These are phyloP conservation scores for Aspergillus nanangensis DNA, from an alignment of 495 filamentous ascomycete species.

Conservation along the genomic window DNA sequence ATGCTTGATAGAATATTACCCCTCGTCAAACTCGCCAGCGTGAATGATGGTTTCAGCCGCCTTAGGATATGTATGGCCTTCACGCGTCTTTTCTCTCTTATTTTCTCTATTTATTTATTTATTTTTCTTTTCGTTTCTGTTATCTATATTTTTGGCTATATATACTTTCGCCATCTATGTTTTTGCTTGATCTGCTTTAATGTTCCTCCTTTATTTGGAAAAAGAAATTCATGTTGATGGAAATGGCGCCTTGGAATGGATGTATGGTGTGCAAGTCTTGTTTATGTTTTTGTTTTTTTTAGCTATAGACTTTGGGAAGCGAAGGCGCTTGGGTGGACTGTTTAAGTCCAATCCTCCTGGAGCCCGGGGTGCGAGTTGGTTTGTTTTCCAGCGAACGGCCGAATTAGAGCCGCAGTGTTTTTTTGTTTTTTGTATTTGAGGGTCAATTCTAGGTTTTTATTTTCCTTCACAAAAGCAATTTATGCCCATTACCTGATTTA, in stretches of 20 bases:
- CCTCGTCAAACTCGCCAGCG: neutral
- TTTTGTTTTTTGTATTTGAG: too few relatives aligned
- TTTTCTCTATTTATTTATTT: neutral
- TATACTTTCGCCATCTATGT: conserved; percentile 6
- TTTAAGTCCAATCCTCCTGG: neutral
- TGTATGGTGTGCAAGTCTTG: neutral
- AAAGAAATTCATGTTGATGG: conserved; percentile 2
- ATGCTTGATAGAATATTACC: conserved; percentile 2
- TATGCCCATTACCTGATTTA: too few relatives aligned
- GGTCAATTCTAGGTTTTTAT: too few relatives aligned
- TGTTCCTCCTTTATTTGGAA: conserved; percentile 3
- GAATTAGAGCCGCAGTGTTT: too few relatives aligned
- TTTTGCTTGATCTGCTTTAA: conserved; percentile 2
- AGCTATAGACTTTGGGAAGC: conserved; percentile 14
- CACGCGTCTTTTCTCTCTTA: neutral
- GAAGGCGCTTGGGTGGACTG: conserved; percentile 14
- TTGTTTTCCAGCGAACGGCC: too few relatives aligned
- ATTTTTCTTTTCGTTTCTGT: conserved; percentile 4
- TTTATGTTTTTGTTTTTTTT: conserved; percentile 1
- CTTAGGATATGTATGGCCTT: neutral
- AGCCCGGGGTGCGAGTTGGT: too few relatives aligned
- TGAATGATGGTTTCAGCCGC: neutral
- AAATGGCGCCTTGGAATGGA: conserved; percentile 3
- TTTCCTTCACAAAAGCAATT: too few relatives aligned
- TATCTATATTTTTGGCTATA: conserved; percentile 12